phyloP scores from a whole-genome alignment of 768 basidiomycete genomes.

The Krasilnikovozyma curviuscula region DNA sequence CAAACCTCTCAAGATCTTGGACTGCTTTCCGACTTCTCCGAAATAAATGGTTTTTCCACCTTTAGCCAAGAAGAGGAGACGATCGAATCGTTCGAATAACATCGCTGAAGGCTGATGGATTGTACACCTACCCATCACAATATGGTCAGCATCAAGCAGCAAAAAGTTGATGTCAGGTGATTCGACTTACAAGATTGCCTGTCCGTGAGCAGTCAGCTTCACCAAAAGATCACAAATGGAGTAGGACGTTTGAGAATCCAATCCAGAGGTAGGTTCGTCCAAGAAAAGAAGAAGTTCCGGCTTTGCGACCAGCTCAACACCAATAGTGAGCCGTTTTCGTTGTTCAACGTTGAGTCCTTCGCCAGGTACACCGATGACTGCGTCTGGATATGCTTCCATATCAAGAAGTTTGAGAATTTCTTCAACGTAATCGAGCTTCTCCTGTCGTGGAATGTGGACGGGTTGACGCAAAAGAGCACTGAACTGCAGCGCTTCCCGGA shows the following conservation, averaged over 20 bases:
- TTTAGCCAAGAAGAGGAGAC: slow-evolving; percentile 51
- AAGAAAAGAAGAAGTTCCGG: too few species aligned
- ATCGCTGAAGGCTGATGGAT: slow-evolving; percentile 54
- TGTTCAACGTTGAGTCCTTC: slow-evolving; percentile 23
- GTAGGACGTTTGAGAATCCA: too few species aligned
- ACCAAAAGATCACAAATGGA: too few species aligned
- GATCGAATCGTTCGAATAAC: slow-evolving; percentile 65
- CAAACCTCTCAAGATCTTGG: slow-evolving; percentile 40
- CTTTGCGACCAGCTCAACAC: too few species aligned
- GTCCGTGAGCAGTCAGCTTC: too few species aligned
- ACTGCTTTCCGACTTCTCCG: slow-evolving; percentile 37
- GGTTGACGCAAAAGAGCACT: slow-evolving; percentile 30
- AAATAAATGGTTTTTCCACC: slow-evolving; percentile 42
- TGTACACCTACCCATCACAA: background rate
- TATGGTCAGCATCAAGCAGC: too few species aligned
- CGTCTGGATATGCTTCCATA: too few species aligned
- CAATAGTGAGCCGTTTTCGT: slow-evolving; percentile 22
- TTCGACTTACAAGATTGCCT: too few species aligned
- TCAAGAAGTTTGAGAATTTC: background rate
- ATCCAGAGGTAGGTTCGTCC: too few species aligned
- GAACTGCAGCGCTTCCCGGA: slow-evolving; percentile 31
- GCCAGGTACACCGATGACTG: background rate
- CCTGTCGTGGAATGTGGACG: slow-evolving; percentile 21
- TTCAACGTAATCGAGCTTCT: slow-evolving; percentile 30
- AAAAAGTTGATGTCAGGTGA: too few species aligned